phyloP scores from a whole-genome alignment of 2,329 filamentous ascomycete genomes.

The Venturia carpophila region DNA sequence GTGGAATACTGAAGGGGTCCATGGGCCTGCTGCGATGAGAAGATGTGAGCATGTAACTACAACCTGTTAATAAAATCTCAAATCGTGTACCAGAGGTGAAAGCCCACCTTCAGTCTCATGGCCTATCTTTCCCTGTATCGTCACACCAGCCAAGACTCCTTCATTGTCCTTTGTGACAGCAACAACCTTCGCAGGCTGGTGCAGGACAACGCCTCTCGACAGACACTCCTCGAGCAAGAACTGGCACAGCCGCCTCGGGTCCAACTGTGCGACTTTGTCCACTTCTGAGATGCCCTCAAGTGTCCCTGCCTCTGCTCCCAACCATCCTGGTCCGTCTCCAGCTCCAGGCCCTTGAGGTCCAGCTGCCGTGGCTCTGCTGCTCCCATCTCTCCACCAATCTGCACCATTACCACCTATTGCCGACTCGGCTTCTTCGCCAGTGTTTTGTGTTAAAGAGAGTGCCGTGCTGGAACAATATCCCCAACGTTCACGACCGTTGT shows the following conservation, averaged over 20 bases:
- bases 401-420: constrained; percentile 42
- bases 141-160: constrained; percentile 46
- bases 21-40: constrained; percentile 61
- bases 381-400: constrained; percentile 60
- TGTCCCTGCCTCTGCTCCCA: constrained; percentile 46
- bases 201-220: constrained; percentile 55
- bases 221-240: constrained; percentile 55
- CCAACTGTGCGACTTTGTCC: constrained; percentile 58
- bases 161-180: constrained; percentile 45
- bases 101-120: constrained; percentile 23
- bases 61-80: background rate
- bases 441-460: constrained; percentile 45
- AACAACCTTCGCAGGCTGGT: constrained; percentile 54
- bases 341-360: constrained; percentile 28
- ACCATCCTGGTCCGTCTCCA: constrained; percentile 47
- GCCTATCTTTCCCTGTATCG: constrained; percentile 38
- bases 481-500: constrained; percentile 52
- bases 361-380: constrained; percentile 52
- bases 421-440: constrained; percentile 28
- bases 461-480: constrained; percentile 53
- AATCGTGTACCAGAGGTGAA: background rate
- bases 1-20: constrained; percentile 60
- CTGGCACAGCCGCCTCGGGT: constrained; percentile 57
- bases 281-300: constrained; percentile 56
- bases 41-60: constrained; percentile 56